Evolutionary conservation across 176 grass and related monocot species (phyloP).

Genomic region (Rhynchospora pubera): DNA sequence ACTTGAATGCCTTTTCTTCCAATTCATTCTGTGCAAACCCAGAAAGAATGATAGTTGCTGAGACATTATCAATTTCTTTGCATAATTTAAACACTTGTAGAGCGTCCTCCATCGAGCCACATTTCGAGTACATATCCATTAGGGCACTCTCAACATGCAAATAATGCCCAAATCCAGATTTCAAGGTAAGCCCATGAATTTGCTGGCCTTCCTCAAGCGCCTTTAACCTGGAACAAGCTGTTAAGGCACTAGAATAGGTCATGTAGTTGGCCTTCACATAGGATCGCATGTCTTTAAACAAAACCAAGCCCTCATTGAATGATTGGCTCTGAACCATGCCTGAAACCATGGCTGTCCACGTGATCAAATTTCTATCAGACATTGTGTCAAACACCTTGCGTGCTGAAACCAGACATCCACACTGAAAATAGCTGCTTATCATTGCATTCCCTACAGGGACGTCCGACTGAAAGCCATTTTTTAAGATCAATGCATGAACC

Average conservation of each 20-base stretch:
- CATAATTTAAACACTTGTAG: conserved; percentile 51
- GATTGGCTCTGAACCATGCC: conserved; percentile 49
- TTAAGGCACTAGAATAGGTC: conserved; percentile 49
- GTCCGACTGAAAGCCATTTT: conserved; percentile 27
- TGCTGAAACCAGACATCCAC: conserved; percentile 26
- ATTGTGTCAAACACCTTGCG: conserved; percentile 41
- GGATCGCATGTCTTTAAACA: conserved; percentile 50
- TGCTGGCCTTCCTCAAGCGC: conserved; percentile 48
- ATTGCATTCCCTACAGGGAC: conserved; percentile 60
- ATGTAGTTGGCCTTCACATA: conserved; percentile 44
- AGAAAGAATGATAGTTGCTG: conserved; percentile 60
- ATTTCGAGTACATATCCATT: conserved; percentile 94
- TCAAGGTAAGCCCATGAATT: conserved; percentile 68
- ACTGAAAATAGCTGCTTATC: conserved; percentile 53
- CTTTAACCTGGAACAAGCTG: conserved; percentile 50
- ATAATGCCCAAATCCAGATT: conserved; percentile 44
- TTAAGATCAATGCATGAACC: conserved; percentile 42
- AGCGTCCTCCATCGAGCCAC: conserved; percentile 64
- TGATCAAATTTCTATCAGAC: conserved; percentile 56
- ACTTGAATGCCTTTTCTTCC: conserved; percentile 45
- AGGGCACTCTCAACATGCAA: conserved; percentile 59
- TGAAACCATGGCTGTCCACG: conserved; percentile 78
- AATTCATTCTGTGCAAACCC: conserved; percentile 75
- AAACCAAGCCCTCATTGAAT: conserved; percentile 38
- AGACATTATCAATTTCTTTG: conserved; percentile 54